Percentiles rank a stretch among this genome's conserved stretches.
phyloP scores from a whole-genome alignment of 2,329 filamentous ascomycete genomes.

The Byssoonygena ceratinophila region DNA sequence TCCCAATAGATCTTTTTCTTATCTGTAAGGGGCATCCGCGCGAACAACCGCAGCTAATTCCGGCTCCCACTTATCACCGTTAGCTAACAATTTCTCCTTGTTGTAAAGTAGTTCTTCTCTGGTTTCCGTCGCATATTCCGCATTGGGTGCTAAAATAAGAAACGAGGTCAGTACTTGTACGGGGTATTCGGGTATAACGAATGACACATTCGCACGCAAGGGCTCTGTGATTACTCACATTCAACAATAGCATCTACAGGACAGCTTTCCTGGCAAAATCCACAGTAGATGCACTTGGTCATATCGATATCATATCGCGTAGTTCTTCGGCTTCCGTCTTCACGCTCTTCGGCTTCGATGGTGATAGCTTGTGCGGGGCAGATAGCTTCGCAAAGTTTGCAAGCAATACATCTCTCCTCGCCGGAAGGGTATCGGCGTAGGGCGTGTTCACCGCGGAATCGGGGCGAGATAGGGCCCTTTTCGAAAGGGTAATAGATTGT shows the following conservation, averaged over 20 bases:
- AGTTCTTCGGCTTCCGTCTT: slow-evolving; percentile 86
- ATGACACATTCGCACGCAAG: not conserved
- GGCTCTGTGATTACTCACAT: slow-evolving; percentile 39
- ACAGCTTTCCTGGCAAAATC: slow-evolving; percentile 97
- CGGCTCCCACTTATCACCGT: slow-evolving; percentile 95
- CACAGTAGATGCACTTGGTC: slow-evolving; percentile 99
- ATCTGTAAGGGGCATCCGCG: slow-evolving; percentile 87
- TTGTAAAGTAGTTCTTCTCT: slow-evolving; percentile 95
- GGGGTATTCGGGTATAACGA: not conserved
- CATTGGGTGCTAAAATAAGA: slow-evolving; percentile 49
- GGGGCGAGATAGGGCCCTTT: slow-evolving; percentile 94
- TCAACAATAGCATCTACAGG: slow-evolving; percentile 91
- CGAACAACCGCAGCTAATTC: slow-evolving; percentile 86
- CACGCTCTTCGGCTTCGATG: slow-evolving; percentile 96
- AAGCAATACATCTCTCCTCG: slow-evolving; percentile 98
- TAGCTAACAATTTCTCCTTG: slow-evolving; percentile 84
- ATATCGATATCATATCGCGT: slow-evolving; percentile 99
- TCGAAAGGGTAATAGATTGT: slow-evolving; percentile 99
- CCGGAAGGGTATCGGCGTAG: slow-evolving; percentile 91
- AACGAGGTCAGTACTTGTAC: not conserved
- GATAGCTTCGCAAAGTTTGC: slow-evolving; percentile 98
- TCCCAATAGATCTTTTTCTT: slow-evolving; percentile 26
- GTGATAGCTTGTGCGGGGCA: slow-evolving; percentile 98
- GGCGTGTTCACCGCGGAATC: slow-evolving; percentile 97
- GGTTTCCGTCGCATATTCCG: slow-evolving; percentile 64